phyloP scores from a whole-genome alignment of 768 basidiomycete species.

The Boletus sp. region DNA sequence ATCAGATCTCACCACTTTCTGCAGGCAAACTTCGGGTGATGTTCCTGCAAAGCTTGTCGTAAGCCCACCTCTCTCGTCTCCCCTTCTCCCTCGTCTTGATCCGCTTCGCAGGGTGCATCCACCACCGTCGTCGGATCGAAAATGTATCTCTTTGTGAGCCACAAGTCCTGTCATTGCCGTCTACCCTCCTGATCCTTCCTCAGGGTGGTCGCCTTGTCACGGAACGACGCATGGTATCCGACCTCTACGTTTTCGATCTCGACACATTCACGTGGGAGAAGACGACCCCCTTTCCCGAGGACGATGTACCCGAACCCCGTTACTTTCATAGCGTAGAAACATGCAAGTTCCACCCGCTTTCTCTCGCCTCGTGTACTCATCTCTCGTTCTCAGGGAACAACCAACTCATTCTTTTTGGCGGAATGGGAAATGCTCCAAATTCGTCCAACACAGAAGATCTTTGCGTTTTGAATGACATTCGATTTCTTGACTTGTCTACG shows the following conservation, averaged over 20 bases:
- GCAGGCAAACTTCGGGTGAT: conserved; percentile 79
- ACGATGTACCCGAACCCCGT: conserved; percentile 74
- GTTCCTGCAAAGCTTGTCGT: conserved; percentile 88
- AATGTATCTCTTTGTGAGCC: conserved; percentile 84
- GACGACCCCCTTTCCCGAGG: conserved; percentile 56
- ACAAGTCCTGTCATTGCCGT: neutral
- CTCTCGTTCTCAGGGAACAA: conserved; percentile 60
- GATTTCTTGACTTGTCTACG: conserved; percentile 77
- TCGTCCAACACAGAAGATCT: conserved; percentile 73
- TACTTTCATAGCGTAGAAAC: conserved; percentile 95
- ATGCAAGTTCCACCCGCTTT: conserved; percentile 44
- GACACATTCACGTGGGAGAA: conserved; percentile 79
- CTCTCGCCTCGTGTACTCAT: conserved; percentile 11
- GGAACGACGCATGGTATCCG: conserved; percentile 84
- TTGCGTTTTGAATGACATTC: conserved; percentile 90
- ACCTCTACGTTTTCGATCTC: conserved; percentile 89
- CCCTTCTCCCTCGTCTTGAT: neutral
- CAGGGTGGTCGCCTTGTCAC: conserved; percentile 87
- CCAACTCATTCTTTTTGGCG: conserved; percentile 90
- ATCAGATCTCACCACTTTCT: conserved; percentile 86
- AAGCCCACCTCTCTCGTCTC: conserved; percentile 31
- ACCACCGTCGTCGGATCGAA: conserved; percentile 87
- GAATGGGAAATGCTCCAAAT: conserved; percentile 84
- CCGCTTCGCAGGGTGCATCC: conserved; percentile 68
- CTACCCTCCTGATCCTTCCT: neutral